These are phyloP conservation scores for Rutidosis leptorrhynchoides DNA, from an alignment of 129 eudicot species.

Conservation along the genomic window DNA sequence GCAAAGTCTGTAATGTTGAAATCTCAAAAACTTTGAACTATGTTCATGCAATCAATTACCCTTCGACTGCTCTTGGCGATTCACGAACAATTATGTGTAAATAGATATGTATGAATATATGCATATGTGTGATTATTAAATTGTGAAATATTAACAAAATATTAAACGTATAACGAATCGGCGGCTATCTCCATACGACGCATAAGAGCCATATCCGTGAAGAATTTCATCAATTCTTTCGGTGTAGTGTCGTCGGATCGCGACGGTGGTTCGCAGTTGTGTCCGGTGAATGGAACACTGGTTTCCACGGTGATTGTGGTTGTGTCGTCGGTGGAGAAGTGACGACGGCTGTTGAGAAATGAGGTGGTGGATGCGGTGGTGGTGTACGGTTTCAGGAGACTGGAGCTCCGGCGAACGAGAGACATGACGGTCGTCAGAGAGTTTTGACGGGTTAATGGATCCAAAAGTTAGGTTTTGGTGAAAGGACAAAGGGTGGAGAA, in stretches of 20 bases:
- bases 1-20: no score
- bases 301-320: constrained; percentile 78
- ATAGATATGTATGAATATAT: no score
- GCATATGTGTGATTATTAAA: no score
- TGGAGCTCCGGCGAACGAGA: constrained; percentile 36
- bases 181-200: constrained; percentile 99
- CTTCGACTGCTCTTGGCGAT: no score
- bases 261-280: constrained; percentile 85
- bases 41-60: no score
- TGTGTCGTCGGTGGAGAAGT: constrained; percentile 40
- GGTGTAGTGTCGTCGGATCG: constrained; percentile 74
- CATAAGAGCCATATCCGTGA: constrained; percentile 82
- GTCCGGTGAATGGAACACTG: constrained; percentile 77
- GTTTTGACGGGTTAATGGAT: constrained; percentile 20
- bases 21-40: no score
- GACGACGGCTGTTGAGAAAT: constrained; percentile 34
- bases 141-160: no score
- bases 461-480: constrained; percentile 35
- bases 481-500: constrained; percentile 23
- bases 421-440: constrained; percentile 23
- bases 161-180: constrained; percentile 88
- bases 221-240: constrained; percentile 69
- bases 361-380: constrained; percentile 30
- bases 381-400: constrained; percentile 25
- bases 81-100: no score